phyloP scores from a whole-genome alignment of 75 land plant genomes.

The Cryptomeria japonica region DNA sequence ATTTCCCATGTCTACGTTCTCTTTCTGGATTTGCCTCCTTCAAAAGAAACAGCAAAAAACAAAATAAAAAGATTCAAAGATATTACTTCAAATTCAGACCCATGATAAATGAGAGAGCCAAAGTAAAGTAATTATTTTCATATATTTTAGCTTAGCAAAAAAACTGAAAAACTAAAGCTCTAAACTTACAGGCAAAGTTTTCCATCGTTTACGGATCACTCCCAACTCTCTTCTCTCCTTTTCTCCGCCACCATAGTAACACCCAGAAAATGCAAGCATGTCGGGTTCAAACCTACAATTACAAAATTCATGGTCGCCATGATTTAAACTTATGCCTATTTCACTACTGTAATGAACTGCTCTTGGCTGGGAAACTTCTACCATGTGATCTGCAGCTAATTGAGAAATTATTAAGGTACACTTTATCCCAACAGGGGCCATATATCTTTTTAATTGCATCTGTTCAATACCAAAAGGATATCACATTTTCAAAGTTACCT shows the following conservation, averaged over 20 bases:
- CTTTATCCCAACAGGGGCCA: not conserved
- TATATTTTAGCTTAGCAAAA: not conserved
- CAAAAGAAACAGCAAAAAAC: not conserved
- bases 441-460: not conserved
- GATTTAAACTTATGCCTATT: not conserved
- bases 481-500: conserved; percentile 50
- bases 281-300: conserved; percentile 90
- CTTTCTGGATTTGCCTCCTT: conserved; percentile 81
- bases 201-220: conserved; percentile 91
- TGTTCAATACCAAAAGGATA: not conserved
- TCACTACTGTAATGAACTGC: not conserved
- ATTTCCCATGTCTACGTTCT: conserved; percentile 86
- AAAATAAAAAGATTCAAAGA: not conserved
- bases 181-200: conserved; percentile 67
- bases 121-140: not conserved
- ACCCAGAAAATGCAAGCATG: conserved; percentile 99
- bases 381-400: not conserved
- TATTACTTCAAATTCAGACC: not conserved
- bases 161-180: too few species aligned
- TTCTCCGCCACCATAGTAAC: conserved; percentile 98
- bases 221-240: conserved; percentile 78
- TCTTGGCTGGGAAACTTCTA: not conserved
- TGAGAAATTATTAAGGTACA: not conserved
- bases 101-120: not conserved
- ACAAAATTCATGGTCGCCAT: not conserved